Conservation (phyloP, 495 filamentous ascomycete genomes). For the Pseudevernia furfuracea region DNA sequence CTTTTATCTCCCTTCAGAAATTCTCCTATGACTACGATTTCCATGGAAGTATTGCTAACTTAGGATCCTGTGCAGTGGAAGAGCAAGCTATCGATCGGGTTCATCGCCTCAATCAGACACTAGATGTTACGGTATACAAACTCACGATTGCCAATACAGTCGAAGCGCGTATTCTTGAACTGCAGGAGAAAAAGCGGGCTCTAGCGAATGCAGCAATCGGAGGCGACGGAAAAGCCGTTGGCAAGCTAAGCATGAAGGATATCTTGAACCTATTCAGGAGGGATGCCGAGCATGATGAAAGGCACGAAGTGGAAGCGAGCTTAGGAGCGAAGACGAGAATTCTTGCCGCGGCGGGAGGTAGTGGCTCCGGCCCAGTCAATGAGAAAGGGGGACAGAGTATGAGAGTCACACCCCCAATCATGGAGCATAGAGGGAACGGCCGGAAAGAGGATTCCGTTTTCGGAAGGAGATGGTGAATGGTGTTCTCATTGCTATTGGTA, state of each 20-base stretch:
- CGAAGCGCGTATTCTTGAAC: slow-evolving; percentile 82
- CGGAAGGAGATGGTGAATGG: slow-evolving; percentile 22
- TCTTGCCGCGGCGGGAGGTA: slow-evolving; percentile 32
- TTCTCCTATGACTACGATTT: too few species aligned
- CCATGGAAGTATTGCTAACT: neutral
- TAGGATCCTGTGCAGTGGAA: slow-evolving; percentile 45
- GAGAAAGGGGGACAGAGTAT: slow-evolving; percentile 37
- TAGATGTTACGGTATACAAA: slow-evolving; percentile 90
- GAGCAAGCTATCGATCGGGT: slow-evolving; percentile 98
- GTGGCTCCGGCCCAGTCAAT: slow-evolving; percentile 23
- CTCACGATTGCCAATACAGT: slow-evolving; percentile 78
- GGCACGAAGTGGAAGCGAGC: slow-evolving; percentile 33
- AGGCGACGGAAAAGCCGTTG: slow-evolving; percentile 59
- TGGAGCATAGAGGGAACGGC: slow-evolving; percentile 1
- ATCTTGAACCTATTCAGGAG: slow-evolving; percentile 83
- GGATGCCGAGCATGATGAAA: slow-evolving; percentile 51
- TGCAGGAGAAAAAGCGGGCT: slow-evolving; percentile 86
- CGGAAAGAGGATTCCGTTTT: slow-evolving; percentile 21
- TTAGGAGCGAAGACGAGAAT: slow-evolving; percentile 21
- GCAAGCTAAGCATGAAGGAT: slow-evolving; percentile 84
- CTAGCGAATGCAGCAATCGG: slow-evolving; percentile 80
- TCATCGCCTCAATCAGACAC: slow-evolving; percentile 88
- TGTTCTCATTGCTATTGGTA: neutral
- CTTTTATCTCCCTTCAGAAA: too few species aligned
- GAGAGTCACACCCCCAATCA: slow-evolving; percentile 18